Evolutionary conservation across 2,329 filamentous ascomycete species (phyloP), one percentile per base, ranked within the genome.

Genomic region (Orbilia brochopaga): DNA sequence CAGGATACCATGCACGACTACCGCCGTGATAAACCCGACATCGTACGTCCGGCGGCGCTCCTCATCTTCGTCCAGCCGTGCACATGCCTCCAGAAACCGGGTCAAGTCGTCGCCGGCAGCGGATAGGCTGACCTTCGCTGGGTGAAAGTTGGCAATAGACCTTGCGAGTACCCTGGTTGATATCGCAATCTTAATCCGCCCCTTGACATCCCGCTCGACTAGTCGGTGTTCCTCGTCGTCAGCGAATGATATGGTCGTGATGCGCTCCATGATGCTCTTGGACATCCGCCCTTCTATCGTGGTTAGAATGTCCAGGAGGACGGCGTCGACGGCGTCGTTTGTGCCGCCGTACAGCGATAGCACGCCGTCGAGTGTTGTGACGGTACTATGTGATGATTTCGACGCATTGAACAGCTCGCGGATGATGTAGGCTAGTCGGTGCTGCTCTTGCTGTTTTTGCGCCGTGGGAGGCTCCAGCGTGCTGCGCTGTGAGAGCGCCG

Each of bases 331-430:
- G n/a, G 67, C 23, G 52, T 74, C 65, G 23, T 74, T 75, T 3
- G 66, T 74, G 7, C 75, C 76, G n/a, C 59, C 48, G 50, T 77
- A 77, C 13, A 76, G 50, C 2, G 58, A 40, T 19, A 77, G 40
- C 24, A 76, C 51, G 2, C 75, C 74, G 30, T 77, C 74, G 1
- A 77, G 42, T 1, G 75, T 77, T 6, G 75, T 75, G 54, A 75
- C 35, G 27, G 70, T 77, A 8, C 73, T 74, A 50, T 76, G 73
- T 17, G 58, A 19, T 15, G 58, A 50, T 54, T 74, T 76, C 8
- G 61, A 64, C 4, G 72, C 50, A 5, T 54, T 73, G 51, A 76
- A 77, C 1, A 77, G 57, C 32, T 48, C 61, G 27, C 72, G 69
- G n/a, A 76, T 69, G 6, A 77, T 62, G 54, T 62, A 76, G 0